phyloP scores from a whole-genome alignment of 2,329 filamentous ascomycete species.

The Zalaria obscura region DNA sequence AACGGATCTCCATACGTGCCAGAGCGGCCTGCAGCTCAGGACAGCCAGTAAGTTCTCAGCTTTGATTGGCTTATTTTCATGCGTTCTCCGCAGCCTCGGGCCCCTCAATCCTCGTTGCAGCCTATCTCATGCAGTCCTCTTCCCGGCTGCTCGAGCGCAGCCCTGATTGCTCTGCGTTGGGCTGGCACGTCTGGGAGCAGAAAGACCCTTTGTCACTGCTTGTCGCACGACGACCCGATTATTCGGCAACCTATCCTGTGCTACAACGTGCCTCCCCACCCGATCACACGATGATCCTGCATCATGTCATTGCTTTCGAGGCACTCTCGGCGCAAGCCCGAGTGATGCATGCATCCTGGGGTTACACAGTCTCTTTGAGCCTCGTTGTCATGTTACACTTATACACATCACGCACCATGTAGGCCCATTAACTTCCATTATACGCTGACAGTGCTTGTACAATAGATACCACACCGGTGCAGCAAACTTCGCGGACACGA shows the following conservation, averaged over 20 bases:
- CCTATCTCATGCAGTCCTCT: neutral
- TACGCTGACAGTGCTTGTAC: constrained; percentile 7
- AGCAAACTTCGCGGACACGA: constrained; percentile 39
- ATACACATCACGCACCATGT: neutral
- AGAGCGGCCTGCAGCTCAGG: neutral
- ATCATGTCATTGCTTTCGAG: neutral
- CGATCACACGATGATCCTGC: neutral
- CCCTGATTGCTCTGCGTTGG: neutral
- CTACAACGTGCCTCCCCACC: neutral
- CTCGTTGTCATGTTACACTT: neutral
- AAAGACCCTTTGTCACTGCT: neutral
- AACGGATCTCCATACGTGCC: neutral
- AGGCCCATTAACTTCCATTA: constrained; percentile 5
- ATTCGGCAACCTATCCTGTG: neutral
- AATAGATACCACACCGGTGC: constrained; percentile 32
- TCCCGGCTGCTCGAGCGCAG: neutral
- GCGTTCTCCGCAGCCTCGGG: neutral
- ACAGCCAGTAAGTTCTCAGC: neutral
- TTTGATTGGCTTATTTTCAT: neutral
- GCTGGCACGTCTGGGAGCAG: neutral
- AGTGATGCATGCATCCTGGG: neutral
- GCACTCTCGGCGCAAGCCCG: neutral
- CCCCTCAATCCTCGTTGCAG: neutral
- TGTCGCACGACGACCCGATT: neutral
- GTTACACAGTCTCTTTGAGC: neutral